Conservation (phyloP, 106 monocot genomes). For the Phalaenopsis equestris region DNA sequence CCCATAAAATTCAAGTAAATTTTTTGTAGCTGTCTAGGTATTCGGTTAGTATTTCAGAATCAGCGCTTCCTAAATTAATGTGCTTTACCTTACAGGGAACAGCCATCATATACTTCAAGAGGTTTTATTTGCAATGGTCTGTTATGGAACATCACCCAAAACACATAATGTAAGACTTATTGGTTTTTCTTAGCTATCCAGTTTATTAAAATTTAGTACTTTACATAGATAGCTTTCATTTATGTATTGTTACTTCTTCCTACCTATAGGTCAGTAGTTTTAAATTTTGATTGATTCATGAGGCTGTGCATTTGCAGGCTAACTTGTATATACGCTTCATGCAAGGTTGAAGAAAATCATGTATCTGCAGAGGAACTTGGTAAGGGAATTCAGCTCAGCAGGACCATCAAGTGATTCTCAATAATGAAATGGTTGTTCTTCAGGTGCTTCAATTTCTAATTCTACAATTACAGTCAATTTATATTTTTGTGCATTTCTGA, state of each 20-base stretch:
- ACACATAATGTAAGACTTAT: conserved; percentile 74
- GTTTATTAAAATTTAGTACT: neutral
- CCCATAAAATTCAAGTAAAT: conserved; percentile 88
- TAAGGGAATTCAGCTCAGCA: conserved; percentile 95
- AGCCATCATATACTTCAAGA: conserved; percentile 93
- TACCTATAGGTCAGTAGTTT: neutral
- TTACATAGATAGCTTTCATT: neutral
- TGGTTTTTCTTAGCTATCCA: neutral
- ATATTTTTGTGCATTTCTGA: neutral
- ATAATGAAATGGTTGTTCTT: conserved; percentile 90
- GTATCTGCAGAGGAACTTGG: conserved; percentile 98
- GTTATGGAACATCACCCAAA: conserved; percentile 99
- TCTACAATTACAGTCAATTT: neutral
- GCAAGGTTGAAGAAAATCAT: conserved; percentile 98
- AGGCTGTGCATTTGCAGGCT: conserved; percentile 42
- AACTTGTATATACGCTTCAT: conserved; percentile 91
- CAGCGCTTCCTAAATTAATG: neutral
- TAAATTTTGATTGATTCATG: conserved; percentile 6
- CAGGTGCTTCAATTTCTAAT: conserved; percentile 33
- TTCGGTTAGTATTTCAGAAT: neutral
- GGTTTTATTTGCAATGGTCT: conserved; percentile 96
- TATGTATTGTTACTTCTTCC: neutral
- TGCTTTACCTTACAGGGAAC: conserved; percentile 55
- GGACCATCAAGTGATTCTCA: conserved; percentile 87
- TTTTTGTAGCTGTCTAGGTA: neutral